Conservation (phyloP, 768 basidiomycete genomes). For the Auricularia sp. region DNA sequence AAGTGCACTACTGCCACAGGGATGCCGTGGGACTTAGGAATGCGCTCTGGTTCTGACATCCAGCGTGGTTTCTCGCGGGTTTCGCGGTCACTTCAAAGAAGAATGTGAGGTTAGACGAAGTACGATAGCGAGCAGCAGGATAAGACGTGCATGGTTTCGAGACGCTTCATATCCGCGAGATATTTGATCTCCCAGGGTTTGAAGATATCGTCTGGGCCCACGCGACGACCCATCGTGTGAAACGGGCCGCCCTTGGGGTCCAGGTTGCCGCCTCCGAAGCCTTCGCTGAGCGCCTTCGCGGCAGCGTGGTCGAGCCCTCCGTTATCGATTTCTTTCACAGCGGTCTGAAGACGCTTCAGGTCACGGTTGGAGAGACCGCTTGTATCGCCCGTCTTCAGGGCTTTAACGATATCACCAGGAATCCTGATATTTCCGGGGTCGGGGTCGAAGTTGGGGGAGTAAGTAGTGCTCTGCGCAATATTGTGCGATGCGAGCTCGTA, state of each 20-base stretch:
- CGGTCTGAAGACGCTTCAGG: too few species aligned
- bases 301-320: neutral
- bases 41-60: neutral
- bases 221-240: neutral
- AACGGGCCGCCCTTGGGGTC: neutral
- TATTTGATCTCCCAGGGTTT: neutral
- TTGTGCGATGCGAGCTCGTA: too few species aligned
- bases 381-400: too few species aligned
- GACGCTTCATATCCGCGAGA: neutral
- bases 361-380: too few species aligned
- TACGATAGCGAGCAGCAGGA: neutral
- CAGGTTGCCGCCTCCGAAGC: neutral
- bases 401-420: too few species aligned
- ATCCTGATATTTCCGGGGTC: too few species aligned
- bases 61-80: neutral
- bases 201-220: neutral
- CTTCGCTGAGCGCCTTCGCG: neutral
- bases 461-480: too few species aligned
- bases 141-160: neutral
- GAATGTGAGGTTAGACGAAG: neutral
- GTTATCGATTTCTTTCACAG: neutral
- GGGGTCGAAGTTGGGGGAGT: too few species aligned
- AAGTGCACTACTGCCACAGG: conserved; percentile 80
- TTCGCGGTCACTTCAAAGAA: neutral
- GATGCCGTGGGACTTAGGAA: conserved; percentile 22